Evolutionary conservation across 352 stramenopile species (phyloP), one percentile per base, ranked within the genome.

Genomic region (Pythium biforme): DNA sequence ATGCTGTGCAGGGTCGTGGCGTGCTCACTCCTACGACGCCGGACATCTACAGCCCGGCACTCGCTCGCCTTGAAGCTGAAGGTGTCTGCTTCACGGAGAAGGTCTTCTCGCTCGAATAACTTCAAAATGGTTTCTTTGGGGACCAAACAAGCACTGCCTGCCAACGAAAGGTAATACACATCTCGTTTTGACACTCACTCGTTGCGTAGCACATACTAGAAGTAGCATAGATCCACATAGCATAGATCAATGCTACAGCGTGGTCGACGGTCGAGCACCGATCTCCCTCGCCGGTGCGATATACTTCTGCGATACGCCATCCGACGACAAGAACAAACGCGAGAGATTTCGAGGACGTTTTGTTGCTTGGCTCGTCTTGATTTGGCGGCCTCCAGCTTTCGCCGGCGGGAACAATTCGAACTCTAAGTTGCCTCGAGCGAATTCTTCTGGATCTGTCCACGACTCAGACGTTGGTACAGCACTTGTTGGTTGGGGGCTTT

Each of bases 11-110:
- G 23, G 73, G 75, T 15, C 80, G 82, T 41, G 94, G 94, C 41
- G 83, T 98, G 22, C 68, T 98, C 12, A 93, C 92, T 4, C 94
- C 94, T 3, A 97, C 89, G 8, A 93, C 80, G 14, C 89, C 86
- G 33, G 83, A 96, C 66, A 93, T 98, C 55, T 98, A 98, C 74
- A 64, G 66, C 2, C 92, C 92, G 37, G 86, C 81, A 14, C 70
- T 96, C 8, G 82, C 88, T n/a, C 78, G 77, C 4, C 76, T 97
- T 9, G 86, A 97, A 63, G 86, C 82, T 1, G 89, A 96, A 70
- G 90, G 89, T 22, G 84, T 97, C 52, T 76, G 77, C 25, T 97
- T 96, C 68, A 79, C 86, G 14, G 89, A 97, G 54, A 94, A 95
- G 62, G 80, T 74, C 20, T 82, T 91, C 53, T 46, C 75, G 40